Evolutionary conservation across 148 eudicot species (phyloP), one percentile per base, ranked within the genome.

Genomic region (Beta vulgaris): DNA sequence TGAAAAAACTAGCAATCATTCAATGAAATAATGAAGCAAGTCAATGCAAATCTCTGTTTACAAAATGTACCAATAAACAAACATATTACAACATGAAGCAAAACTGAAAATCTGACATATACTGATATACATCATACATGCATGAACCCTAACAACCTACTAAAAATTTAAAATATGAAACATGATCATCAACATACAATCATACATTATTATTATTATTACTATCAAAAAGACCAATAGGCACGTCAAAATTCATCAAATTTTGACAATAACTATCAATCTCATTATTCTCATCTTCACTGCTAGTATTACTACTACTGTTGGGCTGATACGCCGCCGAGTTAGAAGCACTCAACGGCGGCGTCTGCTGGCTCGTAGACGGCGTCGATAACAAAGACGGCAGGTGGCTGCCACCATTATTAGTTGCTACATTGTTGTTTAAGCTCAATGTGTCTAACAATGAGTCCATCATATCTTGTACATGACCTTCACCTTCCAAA

Each of bases 311-410:
- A 29, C 78, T 76, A 21, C 72, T 81, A 64, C 76, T 82, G 62
- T 79, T 76, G 71, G 78, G 80, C 49, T 83, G 64, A 44, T 79
- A 73, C 13, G 79, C 89, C 40, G 95, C 89, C 40, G 95, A 90
- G 57, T 75, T 74, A n/a, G 86, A 84, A 35, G 68, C 21, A 64
- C 77, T 80, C 70, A 79, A 58, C 25, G 69, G 69, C 69, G 69
- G 69, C 23, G 69, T 61, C 18, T 91, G 90, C 54, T 15, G 94
- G 88, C 92, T 93, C 14, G 94, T 86, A 12, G 85, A 78, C 9
- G 91, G 91, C 9, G 91, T 85, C 1, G 93, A 88, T n/a, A 88
- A 71, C 11, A 76, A 80, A 0, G 97, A 90, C 1, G 96, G 84
- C 29, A 82, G 73, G 65, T 35, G 73, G 39, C 9, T 62, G 42